Conservation (phyloP, 306 rosid genomes). For the Cotoneaster glaucophyllus region DNA sequence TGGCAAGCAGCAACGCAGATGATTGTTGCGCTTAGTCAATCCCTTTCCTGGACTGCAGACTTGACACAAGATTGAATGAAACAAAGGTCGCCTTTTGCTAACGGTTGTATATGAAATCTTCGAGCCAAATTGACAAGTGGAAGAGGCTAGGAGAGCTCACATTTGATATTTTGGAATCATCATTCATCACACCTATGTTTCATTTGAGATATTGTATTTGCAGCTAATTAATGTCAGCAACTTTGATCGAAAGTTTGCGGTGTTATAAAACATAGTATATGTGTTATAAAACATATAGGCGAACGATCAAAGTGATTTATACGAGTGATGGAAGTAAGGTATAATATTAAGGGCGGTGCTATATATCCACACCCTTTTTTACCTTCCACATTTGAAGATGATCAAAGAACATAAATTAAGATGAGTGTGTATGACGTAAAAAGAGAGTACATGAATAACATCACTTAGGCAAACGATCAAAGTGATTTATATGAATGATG, state of each 20-base stretch:
- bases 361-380: too few relatives aligned
- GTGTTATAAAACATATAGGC: neutral
- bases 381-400: too few relatives aligned
- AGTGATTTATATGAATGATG: too few relatives aligned
- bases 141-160: constrained; percentile 43
- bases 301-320: neutral
- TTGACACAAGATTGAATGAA: constrained; percentile 16
- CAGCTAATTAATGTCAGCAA: constrained; percentile 35
- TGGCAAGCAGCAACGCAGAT: constrained; percentile 53
- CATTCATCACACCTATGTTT: constrained; percentile 39
- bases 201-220: constrained; percentile 39
- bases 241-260: neutral
- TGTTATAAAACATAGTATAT: neutral
- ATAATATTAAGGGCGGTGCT: too few relatives aligned
- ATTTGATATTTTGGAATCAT: constrained; percentile 30
- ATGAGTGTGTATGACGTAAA: too few relatives aligned
- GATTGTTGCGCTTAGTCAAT: constrained; percentile 32
- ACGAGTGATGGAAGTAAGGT: too few relatives aligned
- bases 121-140: constrained; percentile 42
- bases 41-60: constrained; percentile 21
- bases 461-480: too few relatives aligned
- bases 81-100: constrained; percentile 35
- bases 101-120: constrained; percentile 34
- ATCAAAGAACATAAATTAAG: too few relatives aligned
- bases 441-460: too few relatives aligned